Conservation (phyloP, 2,329 filamentous ascomycete species). For the Cladosporium halotolerans region DNA sequence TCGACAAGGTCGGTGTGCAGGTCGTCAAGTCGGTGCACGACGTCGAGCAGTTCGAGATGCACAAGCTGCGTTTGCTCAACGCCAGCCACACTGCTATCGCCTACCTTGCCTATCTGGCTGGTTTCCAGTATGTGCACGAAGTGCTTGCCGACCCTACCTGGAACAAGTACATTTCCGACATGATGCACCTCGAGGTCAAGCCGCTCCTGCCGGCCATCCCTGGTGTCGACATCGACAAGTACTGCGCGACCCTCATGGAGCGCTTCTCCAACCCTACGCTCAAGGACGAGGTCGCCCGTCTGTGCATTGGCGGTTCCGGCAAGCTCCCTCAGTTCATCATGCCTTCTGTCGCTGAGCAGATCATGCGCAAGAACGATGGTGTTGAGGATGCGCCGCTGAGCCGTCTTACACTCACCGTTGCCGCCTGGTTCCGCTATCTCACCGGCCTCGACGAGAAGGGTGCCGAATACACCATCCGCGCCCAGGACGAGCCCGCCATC, state of each 20-base stretch:
- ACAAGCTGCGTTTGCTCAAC: constrained; percentile 52
- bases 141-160: constrained; percentile 46
- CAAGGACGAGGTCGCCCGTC: constrained; percentile 49
- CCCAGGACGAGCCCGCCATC: constrained; percentile 42
- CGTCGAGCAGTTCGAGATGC: constrained; percentile 51
- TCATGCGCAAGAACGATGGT: constrained; percentile 33
- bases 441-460: constrained; percentile 47
- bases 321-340: constrained; percentile 51
- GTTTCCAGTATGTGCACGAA: constrained; percentile 51
- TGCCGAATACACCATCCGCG: constrained; percentile 31
- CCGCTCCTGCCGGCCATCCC: constrained; percentile 46
- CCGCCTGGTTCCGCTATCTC: constrained; percentile 48
- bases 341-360: constrained; percentile 43
- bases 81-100: constrained; percentile 48
- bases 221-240: constrained; percentile 47
- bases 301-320: constrained; percentile 48
- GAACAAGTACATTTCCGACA: constrained; percentile 46
- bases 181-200: constrained; percentile 52
- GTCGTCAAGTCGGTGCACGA: constrained; percentile 47
- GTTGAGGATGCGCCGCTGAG: constrained; percentile 33
- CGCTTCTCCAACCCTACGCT: constrained; percentile 53
- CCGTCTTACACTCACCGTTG: constrained; percentile 45
- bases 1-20: constrained; percentile 50
- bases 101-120: constrained; percentile 47
- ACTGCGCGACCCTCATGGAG: constrained; percentile 49